Evolutionary conservation across 495 filamentous ascomycete genomes (phyloP).

Genomic region (Aspergillus asperescens): DNA sequence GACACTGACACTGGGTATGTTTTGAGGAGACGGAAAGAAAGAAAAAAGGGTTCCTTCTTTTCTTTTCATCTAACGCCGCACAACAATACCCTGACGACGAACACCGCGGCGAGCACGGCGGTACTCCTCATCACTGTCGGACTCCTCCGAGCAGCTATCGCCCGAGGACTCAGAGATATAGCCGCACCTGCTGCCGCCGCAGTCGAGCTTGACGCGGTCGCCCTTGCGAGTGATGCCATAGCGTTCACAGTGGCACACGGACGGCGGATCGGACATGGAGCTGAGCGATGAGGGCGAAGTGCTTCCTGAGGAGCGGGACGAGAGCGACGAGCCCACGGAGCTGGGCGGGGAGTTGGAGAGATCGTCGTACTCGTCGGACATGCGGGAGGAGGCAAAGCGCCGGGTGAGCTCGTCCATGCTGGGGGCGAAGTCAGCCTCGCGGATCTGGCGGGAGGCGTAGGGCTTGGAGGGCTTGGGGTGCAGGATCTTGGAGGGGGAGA

Average conservation of each 20-base stretch:
- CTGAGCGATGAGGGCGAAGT: constrained; percentile 66
- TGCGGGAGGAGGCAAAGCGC: constrained; percentile 64
- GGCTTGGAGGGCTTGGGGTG: constrained; percentile 86
- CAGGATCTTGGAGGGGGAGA: constrained; percentile 83
- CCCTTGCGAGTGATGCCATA: constrained; percentile 93
- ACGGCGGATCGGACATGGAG: constrained; percentile 66
- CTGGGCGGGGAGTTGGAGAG: constrained; percentile 63
- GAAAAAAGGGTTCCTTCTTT: too few species aligned
- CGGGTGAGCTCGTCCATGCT: constrained; percentile 67
- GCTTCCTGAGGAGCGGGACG: constrained; percentile 68
- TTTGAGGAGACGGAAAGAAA: too few species aligned
- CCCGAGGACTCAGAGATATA: constrained; percentile 59
- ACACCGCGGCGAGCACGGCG: constrained; percentile 41
- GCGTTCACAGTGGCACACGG: constrained; percentile 79
- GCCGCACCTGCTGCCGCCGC: constrained; percentile 78
- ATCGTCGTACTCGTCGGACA: constrained; percentile 64
- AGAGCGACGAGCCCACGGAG: constrained; percentile 67
- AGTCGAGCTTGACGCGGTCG: constrained; percentile 89
- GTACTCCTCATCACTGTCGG: constrained; percentile 59
- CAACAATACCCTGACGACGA: constrained; percentile 73
- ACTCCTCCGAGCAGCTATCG: constrained; percentile 44
- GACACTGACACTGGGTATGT: too few species aligned
- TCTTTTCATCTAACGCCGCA: constrained; percentile 50
- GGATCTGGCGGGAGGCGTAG: constrained; percentile 76
- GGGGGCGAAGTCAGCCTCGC: constrained; percentile 67